Percentiles rank a stretch among this genome's conserved stretches.
Conservation (phyloP, 768 basidiomycete genomes). For the Hysterangium stoloniferum region DNA sequence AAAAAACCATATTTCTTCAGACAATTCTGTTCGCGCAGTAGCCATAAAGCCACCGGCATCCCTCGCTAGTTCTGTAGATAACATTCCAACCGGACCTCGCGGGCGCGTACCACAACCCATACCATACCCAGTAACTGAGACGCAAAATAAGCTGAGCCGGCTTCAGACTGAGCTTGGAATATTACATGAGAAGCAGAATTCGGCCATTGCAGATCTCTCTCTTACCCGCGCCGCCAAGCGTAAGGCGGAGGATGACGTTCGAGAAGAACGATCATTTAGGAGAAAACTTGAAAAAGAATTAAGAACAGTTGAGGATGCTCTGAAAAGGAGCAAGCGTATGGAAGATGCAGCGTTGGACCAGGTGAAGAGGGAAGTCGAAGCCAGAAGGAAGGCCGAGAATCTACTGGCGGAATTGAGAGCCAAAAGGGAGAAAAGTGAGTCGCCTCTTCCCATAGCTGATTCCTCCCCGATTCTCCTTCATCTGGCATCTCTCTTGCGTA, state of each 20-base stretch:
- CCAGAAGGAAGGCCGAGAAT: conserved; percentile 4
- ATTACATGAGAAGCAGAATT: background rate
- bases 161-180: conserved; percentile 4
- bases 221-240: background rate
- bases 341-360: conserved; percentile 10
- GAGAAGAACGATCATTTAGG: conserved; percentile 8
- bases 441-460: too few relatives aligned
- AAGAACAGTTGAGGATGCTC: conserved; percentile 4
- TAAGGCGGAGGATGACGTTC: conserved; percentile 8
- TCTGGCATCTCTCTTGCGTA: too few relatives aligned
- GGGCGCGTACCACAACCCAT: background rate
- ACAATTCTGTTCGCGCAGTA: too few relatives aligned
- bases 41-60: too few relatives aligned
- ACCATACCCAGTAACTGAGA: background rate
- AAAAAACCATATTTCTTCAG: too few relatives aligned
- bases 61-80: background rate
- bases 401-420: background rate
- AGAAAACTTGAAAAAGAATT: conserved; percentile 9
- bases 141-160: background rate
- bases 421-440: background rate
- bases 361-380: conserved; percentile 5
- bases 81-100: background rate
- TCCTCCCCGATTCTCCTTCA: too few relatives aligned
- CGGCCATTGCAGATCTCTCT: conserved; percentile 5
- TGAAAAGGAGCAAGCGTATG: conserved; percentile 9